phyloP scores from a whole-genome alignment of 305 asterid genomes.

The Solanum hybrid region DNA sequence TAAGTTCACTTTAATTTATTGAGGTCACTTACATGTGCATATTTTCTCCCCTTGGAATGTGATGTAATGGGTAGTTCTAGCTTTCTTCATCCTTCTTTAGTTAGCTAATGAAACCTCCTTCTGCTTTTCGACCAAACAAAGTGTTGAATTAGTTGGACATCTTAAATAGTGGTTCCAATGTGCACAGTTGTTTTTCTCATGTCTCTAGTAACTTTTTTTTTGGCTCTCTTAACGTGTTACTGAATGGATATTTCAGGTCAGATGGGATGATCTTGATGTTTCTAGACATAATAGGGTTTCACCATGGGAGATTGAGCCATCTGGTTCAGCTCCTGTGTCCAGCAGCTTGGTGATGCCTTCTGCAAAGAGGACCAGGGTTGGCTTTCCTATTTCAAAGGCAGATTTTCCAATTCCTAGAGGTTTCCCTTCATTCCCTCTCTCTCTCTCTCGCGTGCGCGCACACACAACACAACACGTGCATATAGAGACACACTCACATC shows the following conservation, averaged over 20 bases:
- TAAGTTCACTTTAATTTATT: background rate
- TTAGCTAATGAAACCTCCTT: background rate
- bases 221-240: background rate
- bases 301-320: conserved; percentile 94
- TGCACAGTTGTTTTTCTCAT: background rate
- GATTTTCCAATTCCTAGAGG: conserved; percentile 59
- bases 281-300: conserved; percentile 71
- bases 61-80: background rate
- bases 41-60: background rate
- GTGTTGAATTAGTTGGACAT: background rate
- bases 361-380: conserved; percentile 62
- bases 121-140: background rate
- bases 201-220: background rate
- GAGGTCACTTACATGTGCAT: background rate
- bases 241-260: conserved; percentile 47
- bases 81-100: background rate
- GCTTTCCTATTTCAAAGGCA: conserved; percentile 40
- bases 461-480: background rate
- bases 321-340: conserved; percentile 48
- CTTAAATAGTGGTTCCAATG: background rate
- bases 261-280: conserved; percentile 83
- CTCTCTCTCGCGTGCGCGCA: background rate
- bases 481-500: background rate
- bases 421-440: background rate
- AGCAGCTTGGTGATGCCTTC: conserved; percentile 51